Base-by-base conservation (phyloP, 2,329 filamentous ascomycete genomes). In the Colletotrichum costaricense region DNA sequence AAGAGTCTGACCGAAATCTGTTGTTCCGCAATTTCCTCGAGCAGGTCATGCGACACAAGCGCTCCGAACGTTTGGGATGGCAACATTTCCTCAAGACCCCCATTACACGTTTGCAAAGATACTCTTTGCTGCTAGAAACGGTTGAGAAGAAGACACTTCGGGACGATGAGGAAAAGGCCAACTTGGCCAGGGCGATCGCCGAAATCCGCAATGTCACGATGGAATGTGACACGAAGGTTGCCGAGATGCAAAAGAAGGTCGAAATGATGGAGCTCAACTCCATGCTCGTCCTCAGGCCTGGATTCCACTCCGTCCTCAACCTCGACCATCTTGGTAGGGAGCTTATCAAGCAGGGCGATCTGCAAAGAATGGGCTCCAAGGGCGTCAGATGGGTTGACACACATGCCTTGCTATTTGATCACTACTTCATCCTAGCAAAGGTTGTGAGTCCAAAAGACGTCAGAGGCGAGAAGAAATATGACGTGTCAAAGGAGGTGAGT, bases 361-460 rank as follows among this genome's bases (percentile, higher is more conserved):
- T 99, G 70, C 95, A 97, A 81, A 89, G 97, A 75, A 93, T 95
- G 86, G 95, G 96, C 68, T 94, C 93, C 56, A 97, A 94, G 81
- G 92, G 95, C 69, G 97, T 98, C 80, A 93, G 93, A 75, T 98
- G 96, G 93, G 92, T 98, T 8, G 97, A 99, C 78, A 97, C 94
- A 0, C 95, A 98, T 80, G 95, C 94, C 2, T 89, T 99, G 58
- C 88, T 99, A 0, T 98, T 99, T 79, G 97, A 99, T 79, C 95
- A 99, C 83, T 99, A 98, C 81, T 88, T 99, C 49, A 95, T 99
- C 42, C 85, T 99, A 57, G 94, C 97, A 52, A 99, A 99, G 85
- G 88, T 94, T 8, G 87, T 92, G 4, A 87, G 89, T 12, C 87
- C 91, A 58, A 95, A 95, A 78, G 90, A 92, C 57, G 88, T 91